These are phyloP conservation scores for Diatrype stigma DNA, from an alignment of 2,329 filamentous ascomycete genomes.

Conservation along the genomic window DNA sequence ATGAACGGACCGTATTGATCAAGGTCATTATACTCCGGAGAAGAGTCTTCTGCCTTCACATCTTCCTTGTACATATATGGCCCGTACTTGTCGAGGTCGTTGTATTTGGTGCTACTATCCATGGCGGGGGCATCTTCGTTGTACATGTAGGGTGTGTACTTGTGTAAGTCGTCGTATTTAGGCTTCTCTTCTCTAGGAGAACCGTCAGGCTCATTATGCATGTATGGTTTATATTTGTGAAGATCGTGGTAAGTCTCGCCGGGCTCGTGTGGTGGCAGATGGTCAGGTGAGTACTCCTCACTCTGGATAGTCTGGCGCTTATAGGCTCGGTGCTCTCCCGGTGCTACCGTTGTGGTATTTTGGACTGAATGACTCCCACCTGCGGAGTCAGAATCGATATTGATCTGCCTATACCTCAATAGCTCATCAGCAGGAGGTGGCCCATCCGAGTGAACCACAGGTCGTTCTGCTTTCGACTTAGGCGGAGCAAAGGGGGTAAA, in stretches of 20 bases:
- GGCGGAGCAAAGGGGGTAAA: constrained; percentile 25
- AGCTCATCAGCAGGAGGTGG: constrained; percentile 33
- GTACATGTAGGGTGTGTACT: constrained; percentile 26
- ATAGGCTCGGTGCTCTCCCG: constrained; percentile 1
- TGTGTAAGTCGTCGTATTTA: constrained; percentile 3
- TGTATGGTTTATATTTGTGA: constrained; percentile 13
- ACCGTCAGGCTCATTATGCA: constrained; percentile 20
- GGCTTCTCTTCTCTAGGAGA: constrained; percentile 13
- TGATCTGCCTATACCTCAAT: constrained; percentile 28
- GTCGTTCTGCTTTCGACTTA: constrained; percentile 7
- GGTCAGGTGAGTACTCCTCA: constrained; percentile 30
- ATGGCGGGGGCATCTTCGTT: constrained; percentile 13
- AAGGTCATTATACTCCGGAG: constrained; percentile 33
- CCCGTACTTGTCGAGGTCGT: constrained; percentile 35
- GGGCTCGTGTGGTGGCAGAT: constrained; percentile 25
- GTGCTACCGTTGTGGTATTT: not conserved
- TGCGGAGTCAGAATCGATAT: constrained; percentile 25
- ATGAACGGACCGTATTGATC: constrained; percentile 31
- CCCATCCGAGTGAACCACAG: constrained; percentile 29
- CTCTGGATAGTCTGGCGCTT: constrained; percentile 12
- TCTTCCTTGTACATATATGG: constrained; percentile 34
- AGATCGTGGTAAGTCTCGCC: constrained; percentile 28
- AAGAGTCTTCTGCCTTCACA: constrained; percentile 20
- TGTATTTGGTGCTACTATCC: constrained; percentile 21
- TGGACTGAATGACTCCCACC: constrained; percentile 1